Evolutionary conservation across 2,329 filamentous ascomycete species (phyloP).

Genomic region (Bertia moriformis): DNA sequence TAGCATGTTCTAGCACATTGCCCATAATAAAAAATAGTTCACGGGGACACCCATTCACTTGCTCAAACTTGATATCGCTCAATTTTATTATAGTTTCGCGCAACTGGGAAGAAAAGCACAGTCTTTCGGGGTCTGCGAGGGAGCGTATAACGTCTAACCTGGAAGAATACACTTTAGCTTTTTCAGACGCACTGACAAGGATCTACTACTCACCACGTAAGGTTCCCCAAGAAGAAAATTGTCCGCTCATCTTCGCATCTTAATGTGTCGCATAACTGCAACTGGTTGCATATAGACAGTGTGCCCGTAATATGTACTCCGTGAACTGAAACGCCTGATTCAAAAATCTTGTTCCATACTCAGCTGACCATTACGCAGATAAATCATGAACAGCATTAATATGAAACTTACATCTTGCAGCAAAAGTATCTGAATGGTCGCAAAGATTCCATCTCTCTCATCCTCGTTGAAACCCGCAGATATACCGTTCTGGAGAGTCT

Average conservation of each 20-base stretch:
- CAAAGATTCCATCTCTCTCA: neutral
- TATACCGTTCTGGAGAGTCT: neutral
- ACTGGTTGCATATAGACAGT: slow-evolving; percentile 14
- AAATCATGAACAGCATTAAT: too few relatives aligned
- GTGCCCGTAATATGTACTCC: slow-evolving; percentile 16
- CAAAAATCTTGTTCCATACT: slow-evolving; percentile 13
- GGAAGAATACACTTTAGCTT: slow-evolving; percentile 7
- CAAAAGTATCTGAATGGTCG: neutral
- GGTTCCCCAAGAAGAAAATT: neutral
- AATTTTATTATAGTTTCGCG: neutral
- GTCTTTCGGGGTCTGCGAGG: slow-evolving; percentile 3
- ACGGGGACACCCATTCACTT: neutral
- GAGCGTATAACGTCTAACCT: slow-evolving; percentile 13
- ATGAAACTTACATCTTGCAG: slow-evolving; percentile 1
- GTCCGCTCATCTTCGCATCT: neutral
- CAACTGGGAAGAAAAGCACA: neutral
- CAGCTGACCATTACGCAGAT: too few relatives aligned
- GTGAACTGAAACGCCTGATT: slow-evolving; percentile 14
- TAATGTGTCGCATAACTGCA: slow-evolving; percentile 6
- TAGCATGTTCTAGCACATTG: neutral
- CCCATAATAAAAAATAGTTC: neutral
- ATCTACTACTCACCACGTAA: slow-evolving; percentile 1
- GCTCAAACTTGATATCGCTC: neutral
- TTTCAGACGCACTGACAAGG: neutral
- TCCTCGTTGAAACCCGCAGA: neutral